Evolutionary conservation across 352 stramenopile species (phyloP).

Genomic region (Phytophthora constricta): DNA sequence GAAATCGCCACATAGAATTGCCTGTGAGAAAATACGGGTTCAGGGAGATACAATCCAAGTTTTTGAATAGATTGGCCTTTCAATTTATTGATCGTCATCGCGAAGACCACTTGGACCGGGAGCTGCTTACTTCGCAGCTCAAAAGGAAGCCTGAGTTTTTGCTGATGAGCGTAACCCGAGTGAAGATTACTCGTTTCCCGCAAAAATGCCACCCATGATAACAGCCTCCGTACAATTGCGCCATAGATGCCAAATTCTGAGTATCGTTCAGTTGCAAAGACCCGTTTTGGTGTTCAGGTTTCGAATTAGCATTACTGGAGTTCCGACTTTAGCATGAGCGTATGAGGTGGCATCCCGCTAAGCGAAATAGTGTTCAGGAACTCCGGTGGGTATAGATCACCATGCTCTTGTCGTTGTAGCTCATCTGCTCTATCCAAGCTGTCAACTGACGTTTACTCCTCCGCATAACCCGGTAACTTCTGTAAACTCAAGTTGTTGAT

Average conservation of each 20-base stretch:
- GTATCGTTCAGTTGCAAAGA: slow-evolving; percentile 1
- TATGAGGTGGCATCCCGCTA: slow-evolving; percentile 13
- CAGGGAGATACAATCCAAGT: neutral
- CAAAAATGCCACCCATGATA: slow-evolving; percentile 1
- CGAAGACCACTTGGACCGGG: neutral
- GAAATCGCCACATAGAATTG: slow-evolving; percentile 10
- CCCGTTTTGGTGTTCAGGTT: slow-evolving; percentile 10
- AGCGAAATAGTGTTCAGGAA: slow-evolving; percentile 3
- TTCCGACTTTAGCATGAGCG: slow-evolving; percentile 3
- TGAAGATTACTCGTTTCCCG: neutral
- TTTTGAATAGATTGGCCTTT: slow-evolving; percentile 4
- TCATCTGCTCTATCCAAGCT: slow-evolving; percentile 4
- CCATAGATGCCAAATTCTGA: neutral
- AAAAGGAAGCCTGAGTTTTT: slow-evolving; percentile 4
- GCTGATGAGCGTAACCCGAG: slow-evolving; percentile 3
- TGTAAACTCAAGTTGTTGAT: neutral
- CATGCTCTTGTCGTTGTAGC: slow-evolving; percentile 2
- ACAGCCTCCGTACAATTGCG: neutral
- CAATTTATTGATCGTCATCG: slow-evolving; percentile 5
- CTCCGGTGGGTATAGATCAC: neutral
- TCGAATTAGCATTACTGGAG: neutral
- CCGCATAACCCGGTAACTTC: neutral
- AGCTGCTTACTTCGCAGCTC: neutral
- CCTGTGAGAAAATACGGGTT: slow-evolving; percentile 1
- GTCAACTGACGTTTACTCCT: neutral